These are phyloP conservation scores for Fusarium sulawesiense DNA, from an alignment of 2,329 filamentous ascomycete genomes.

Conservation along the genomic window DNA sequence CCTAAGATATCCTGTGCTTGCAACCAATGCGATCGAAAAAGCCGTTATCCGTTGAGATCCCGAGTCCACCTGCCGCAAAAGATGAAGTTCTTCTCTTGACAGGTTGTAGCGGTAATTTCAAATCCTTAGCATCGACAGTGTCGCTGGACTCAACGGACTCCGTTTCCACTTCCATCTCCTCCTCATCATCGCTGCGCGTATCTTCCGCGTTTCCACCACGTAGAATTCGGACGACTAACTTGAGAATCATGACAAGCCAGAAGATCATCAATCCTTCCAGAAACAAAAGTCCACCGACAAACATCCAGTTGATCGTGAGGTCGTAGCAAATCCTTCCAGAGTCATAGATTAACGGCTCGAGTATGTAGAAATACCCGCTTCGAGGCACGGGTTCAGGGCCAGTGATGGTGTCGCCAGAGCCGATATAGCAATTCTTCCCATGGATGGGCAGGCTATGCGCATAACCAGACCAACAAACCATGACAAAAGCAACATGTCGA, in stretches of 20 bases:
- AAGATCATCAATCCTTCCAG: constrained; percentile 83
- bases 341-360: constrained; percentile 78
- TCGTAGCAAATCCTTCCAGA: constrained; percentile 84
- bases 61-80: constrained; percentile 66
- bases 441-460: constrained; percentile 14
- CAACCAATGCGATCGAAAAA: constrained; percentile 84
- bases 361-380: constrained; percentile 67
- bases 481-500: constrained; percentile 83
- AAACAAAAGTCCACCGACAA: constrained; percentile 80
- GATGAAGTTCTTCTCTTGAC: constrained; percentile 64
- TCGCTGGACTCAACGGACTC: too few species aligned
- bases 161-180: constrained; percentile 56
- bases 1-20: constrained; percentile 73
- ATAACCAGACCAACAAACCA: constrained; percentile 80
- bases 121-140: constrained; percentile 72
- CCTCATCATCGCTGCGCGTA: constrained; percentile 79
- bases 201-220: constrained; percentile 85
- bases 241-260: constrained; percentile 86
- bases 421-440: constrained; percentile 75
- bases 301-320: constrained; percentile 76
- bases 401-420: constrained; percentile 63
- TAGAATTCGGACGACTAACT: constrained; percentile 72
- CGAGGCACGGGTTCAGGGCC: constrained; percentile 61
- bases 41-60: constrained; percentile 78
- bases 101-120: constrained; percentile 60